Evolutionary conservation across 2,329 filamentous ascomycete genomes (phyloP), one percentile per base, ranked within the genome.

Genomic region (Macrophomina pseudophaseolina): DNA sequence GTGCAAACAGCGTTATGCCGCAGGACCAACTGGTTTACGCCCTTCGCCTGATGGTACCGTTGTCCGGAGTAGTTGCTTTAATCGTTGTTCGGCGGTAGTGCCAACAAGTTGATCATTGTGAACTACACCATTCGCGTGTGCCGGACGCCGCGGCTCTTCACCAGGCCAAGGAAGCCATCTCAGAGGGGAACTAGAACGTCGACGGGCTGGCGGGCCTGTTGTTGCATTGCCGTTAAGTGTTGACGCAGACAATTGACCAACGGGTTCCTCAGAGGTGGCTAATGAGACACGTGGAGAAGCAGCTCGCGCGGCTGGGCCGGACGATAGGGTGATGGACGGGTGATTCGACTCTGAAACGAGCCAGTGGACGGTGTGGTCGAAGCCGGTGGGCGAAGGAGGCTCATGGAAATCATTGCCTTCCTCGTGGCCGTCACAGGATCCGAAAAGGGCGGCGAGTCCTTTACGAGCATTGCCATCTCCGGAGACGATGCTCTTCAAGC

Each of bases 401-500:
- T 58, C 49, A 18, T 35, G 40, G 30, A 46, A 46, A 23, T 52
- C 65, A 12, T 18, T n/a, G 28, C 33, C 65, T 8, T 48, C 64
- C 12, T 44, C 56, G 3, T 30, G 56, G 28, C 56, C 38, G n/a
- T 52, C 54, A 30, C 35, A 30, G 18, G 52, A 46, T 23, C 65
- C 65, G 42, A 66, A 66, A 9, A 66, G 56, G 40, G 65, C 46
- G 12, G 65, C 48, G n/a, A 66, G 40, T n/a, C 65, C 49, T 30
- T 40, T 58, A 23, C 64, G 54, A 11, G 52, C 64, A 6, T 60
- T 33, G 46, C 66, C 46, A 14, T 66, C 65, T 33, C 66, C 66
- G n/a, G 67, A 69, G 28, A 70, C 68, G 49, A 70, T 68, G 64
- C 66, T 70, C 54, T 68, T 66, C 30, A 70, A 46, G n/a, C 66